A percentile compares a stretch with the other conserved stretches of the same genome.
Conservation (phyloP, 2,329 filamentous ascomycete genomes). For the Phialophora verrucosa region DNA sequence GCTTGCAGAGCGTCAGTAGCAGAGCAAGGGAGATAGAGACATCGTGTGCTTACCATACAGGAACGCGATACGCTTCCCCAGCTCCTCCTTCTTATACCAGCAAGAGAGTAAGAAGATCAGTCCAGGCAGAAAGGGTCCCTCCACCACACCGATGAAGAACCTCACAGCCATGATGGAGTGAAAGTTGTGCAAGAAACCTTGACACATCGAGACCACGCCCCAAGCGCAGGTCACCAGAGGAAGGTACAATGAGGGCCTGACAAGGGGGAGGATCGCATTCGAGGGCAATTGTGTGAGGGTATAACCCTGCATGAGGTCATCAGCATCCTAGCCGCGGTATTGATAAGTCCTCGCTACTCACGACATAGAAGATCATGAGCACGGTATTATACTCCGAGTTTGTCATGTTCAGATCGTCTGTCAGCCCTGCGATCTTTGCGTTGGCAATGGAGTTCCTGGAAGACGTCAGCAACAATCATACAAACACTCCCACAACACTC, state of each 20-base stretch:
- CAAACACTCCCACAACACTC: not conserved
- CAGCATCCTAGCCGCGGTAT: no score
- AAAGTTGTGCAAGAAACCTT: constrained; percentile 58
- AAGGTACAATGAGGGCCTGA: constrained; percentile 24
- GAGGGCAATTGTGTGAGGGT: constrained; percentile 60
- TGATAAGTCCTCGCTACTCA: no score
- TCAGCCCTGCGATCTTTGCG: constrained; percentile 59
- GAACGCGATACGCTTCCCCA: constrained; percentile 59
- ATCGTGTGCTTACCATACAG: constrained; percentile 51
- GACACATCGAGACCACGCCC: constrained; percentile 50
- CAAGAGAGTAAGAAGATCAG: constrained; percentile 65
- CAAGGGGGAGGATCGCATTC: constrained; percentile 49
- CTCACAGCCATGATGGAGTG: constrained; percentile 54
- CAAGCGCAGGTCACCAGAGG: constrained; percentile 33
- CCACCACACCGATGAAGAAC: constrained; percentile 55
- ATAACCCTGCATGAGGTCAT: constrained; percentile 49
- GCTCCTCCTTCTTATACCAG: constrained; percentile 54
- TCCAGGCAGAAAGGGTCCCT: constrained; percentile 60
- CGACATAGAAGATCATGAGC: constrained; percentile 58
- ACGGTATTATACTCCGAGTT: constrained; percentile 44
- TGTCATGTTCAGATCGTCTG: constrained; percentile 48
- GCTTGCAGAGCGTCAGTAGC: constrained; percentile 64
- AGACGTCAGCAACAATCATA: not conserved
- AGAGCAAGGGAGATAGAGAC: no score
- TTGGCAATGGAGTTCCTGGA: constrained; percentile 51